Evolutionary conservation across 202 grass and related monocot species (phyloP), one percentile per base, ranked within the genome.

Genomic region (Tripidium arundinaceum): DNA sequence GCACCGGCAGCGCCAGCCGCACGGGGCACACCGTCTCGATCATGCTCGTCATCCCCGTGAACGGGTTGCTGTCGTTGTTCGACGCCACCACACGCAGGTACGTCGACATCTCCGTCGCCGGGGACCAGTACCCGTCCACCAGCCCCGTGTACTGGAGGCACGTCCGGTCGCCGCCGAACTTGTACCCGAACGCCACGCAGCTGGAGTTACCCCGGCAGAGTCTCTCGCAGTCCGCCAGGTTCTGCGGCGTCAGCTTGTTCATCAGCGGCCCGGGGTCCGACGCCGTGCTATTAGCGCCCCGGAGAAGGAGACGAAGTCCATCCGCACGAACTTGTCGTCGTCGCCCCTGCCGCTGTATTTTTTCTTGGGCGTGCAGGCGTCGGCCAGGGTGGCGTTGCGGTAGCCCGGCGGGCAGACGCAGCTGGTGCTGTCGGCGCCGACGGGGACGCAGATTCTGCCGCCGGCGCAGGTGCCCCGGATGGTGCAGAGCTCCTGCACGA

Each of bases 371-470:
- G 3, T 47, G 78, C 94, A 97, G 70, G 28, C 40, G 21, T 0
- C 33, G 10, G 0, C n/a, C 24, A 0, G 4, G 0, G 15, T 42
- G 55, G 12, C 0, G 22, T 78, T 70, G 47, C 41, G 60, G 89
- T 85, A 97, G 13, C 94, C 94, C 40, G 94, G 94, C 76, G 94
- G 91, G 82, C 94, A 97, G 38, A 85, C 85, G 58, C 94, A 97
- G 47, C 6, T 15, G 54, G 57, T 76, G 59, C 0, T 5, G 37
- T 78, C 50, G 63, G 83, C 66, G 45, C 75, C 87, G 7, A 62
- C 25, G 26, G 94, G 94, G 72, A 94, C 76, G 83, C 94, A 97
- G 37, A 97, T 94, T 15, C 43, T 28, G 64, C 77, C 87, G 9
- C n/a, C 21, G 8, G 25, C 33, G 11, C 94, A 97, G 60, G 70